These are phyloP conservation scores for Chytridiales sp. DNA, from an alignment of 371 early-diverging fungal species.

Conservation along the genomic window DNA sequence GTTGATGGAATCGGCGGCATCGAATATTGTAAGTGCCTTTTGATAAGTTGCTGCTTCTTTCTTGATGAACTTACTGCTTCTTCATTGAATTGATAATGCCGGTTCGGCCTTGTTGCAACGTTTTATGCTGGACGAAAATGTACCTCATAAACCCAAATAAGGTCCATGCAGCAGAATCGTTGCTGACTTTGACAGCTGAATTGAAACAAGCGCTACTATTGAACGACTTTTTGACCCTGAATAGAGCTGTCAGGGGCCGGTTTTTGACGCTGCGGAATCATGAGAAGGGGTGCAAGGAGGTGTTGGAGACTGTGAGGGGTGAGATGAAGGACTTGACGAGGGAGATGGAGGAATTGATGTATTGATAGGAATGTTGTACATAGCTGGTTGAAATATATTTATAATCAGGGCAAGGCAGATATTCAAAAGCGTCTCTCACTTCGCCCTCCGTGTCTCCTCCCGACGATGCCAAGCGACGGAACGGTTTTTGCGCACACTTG, in stretches of 20 bases:
- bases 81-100: not conserved
- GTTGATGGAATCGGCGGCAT: slow-evolving; percentile 66
- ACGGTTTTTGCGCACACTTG: not conserved
- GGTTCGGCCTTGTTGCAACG: no score
- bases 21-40: slow-evolving; percentile 62
- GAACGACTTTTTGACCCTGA: slow-evolving; percentile 66
- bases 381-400: not conserved
- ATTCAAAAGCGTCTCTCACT: no score
- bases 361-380: no score
- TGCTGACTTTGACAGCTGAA: slow-evolving; percentile 64
- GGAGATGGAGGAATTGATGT: slow-evolving; percentile 12
- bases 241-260: slow-evolving; percentile 21
- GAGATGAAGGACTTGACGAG: slow-evolving; percentile 10
- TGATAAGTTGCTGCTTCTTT: not conserved
- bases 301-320: slow-evolving; percentile 2
- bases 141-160: slow-evolving; percentile 28
- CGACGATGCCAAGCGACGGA: not conserved
- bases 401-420: no score
- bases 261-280: slow-evolving; percentile 14
- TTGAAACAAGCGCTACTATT: slow-evolving; percentile 65
- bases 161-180: slow-evolving; percentile 64
- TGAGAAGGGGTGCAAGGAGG: not conserved
- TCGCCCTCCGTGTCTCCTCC: not conserved
- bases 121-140: no score
- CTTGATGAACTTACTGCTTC: not conserved